phyloP scores from a whole-genome alignment of 179 eudicot species.

The Patellifolia procumbens region DNA sequence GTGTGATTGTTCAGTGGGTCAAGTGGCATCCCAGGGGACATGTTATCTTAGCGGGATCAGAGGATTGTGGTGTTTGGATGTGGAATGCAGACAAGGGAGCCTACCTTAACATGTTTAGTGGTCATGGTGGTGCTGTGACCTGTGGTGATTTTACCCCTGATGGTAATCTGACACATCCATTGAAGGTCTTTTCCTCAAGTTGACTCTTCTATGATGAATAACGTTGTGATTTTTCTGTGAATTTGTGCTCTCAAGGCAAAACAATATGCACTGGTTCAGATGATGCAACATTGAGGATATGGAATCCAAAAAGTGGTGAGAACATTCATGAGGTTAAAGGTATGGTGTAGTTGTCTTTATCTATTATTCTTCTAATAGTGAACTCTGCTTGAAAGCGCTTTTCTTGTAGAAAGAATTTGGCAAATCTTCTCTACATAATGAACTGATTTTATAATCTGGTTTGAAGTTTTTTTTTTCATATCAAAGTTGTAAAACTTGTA shows the following conservation, averaged over 20 bases:
- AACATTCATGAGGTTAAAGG: constrained; percentile 72
- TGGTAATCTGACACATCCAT: constrained; percentile 45
- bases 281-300: constrained; percentile 76
- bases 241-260: constrained; percentile 51
- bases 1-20: constrained; percentile 62
- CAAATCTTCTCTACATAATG: not conserved
- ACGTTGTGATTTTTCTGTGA: not conserved
- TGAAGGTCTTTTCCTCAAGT: constrained; percentile 8
- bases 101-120: constrained; percentile 62
- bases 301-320: constrained; percentile 76
- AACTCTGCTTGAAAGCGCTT: not conserved
- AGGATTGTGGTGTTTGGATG: constrained; percentile 81
- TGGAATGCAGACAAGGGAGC: constrained; percentile 84
- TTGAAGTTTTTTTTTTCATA: not conserved
- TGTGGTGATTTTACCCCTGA: constrained; percentile 97
- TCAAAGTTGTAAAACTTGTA: not conserved
- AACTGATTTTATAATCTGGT: not conserved
- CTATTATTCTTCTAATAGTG: not conserved
- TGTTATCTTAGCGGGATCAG: constrained; percentile 80
- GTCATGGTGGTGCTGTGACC: constrained; percentile 70
- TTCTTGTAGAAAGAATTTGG: not conserved
- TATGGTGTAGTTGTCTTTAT: constrained; percentile 30
- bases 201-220: constrained; percentile 19
- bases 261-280: constrained; percentile 74
- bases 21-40: constrained; percentile 92